Evolutionary conservation across 1,284 basidiomycete species (phyloP).

Genomic region (Marasmius tenuissimus): DNA sequence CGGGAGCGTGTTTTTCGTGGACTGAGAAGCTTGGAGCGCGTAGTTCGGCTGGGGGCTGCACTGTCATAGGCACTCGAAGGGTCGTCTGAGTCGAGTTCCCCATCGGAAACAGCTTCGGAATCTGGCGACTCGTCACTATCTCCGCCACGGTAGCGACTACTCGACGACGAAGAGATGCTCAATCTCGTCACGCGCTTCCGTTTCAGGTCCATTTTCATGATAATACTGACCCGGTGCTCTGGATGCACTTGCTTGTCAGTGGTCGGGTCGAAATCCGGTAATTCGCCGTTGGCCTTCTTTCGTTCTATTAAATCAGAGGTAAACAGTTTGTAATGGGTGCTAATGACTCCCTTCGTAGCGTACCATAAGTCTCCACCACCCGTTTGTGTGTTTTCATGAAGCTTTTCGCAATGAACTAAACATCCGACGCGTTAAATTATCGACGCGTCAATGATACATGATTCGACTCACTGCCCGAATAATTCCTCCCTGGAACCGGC

Average conservation of each 20-base stretch:
- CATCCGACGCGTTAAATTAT: slow-evolving; percentile 22
- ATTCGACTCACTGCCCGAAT: slow-evolving; percentile 51
- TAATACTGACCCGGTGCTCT: slow-evolving; percentile 1
- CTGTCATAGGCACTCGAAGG: slow-evolving; percentile 27
- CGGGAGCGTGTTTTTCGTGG: slow-evolving; percentile 55
- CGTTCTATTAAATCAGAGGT: slow-evolving; percentile 19
- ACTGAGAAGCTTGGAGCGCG: slow-evolving; percentile 48
- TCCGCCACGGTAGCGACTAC: slow-evolving; percentile 36
- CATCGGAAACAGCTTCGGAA: slow-evolving; percentile 12
- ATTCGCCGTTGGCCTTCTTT: slow-evolving; percentile 43
- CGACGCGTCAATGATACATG: slow-evolving; percentile 13
- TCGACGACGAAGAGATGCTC: neutral
- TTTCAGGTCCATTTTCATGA: neutral
- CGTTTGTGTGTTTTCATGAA: slow-evolving; percentile 41
- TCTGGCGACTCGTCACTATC: slow-evolving; percentile 27
- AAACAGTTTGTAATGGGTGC: slow-evolving; percentile 8
- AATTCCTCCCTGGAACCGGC: slow-evolving; percentile 54
- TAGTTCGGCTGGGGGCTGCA: slow-evolving; percentile 24
- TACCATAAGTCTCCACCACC: slow-evolving; percentile 60
- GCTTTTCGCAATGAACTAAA: slow-evolving; percentile 39
- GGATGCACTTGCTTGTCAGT: neutral
- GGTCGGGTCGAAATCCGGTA: slow-evolving; percentile 11
- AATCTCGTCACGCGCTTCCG: neutral
- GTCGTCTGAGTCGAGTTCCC: slow-evolving; percentile 26
- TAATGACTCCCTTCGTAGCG: slow-evolving; percentile 21